Conservation (phyloP, 1,139 yeast genomes). For the Kluyveromyces sp. region DNA sequence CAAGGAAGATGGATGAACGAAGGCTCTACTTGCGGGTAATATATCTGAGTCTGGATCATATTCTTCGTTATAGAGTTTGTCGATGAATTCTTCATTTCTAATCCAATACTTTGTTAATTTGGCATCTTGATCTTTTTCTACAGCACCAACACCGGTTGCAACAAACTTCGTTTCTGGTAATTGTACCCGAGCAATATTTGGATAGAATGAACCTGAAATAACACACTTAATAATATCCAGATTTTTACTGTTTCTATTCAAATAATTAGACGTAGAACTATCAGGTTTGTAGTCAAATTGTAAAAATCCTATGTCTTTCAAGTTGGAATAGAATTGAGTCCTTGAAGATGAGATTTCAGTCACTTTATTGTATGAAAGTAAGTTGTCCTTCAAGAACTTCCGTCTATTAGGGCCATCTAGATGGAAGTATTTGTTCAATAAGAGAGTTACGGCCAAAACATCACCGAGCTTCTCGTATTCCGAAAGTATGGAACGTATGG, state of each 20-base stretch:
- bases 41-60: conserved; percentile 8
- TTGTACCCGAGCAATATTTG: conserved; percentile 73
- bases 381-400: conserved; percentile 53
- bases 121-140: conserved; percentile 80
- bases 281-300: conserved; percentile 39
- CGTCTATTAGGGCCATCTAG: conserved; percentile 31
- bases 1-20: conserved; percentile 77
- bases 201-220: conserved; percentile 73
- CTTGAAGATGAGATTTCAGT: conserved; percentile 67
- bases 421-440: conserved; percentile 44
- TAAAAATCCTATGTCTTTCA: conserved; percentile 72
- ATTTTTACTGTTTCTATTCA: conserved; percentile 47
- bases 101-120: conserved; percentile 66
- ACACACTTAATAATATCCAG: conserved; percentile 52
- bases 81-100: conserved; percentile 45
- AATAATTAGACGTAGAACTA: conserved; percentile 11
- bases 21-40: conserved; percentile 59
- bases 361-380: conserved; percentile 54
- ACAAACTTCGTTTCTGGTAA: conserved; percentile 73
- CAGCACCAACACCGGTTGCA: conserved; percentile 66
- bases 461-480: conserved; percentile 54
- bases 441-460: conserved; percentile 55
- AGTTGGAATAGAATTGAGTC: conserved; percentile 55
- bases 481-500: conserved; percentile 46
- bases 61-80: conserved; percentile 17